Evolutionary conservation across 2,329 filamentous ascomycete genomes (phyloP).

Genomic region (Pseudopyricularia javanii): DNA sequence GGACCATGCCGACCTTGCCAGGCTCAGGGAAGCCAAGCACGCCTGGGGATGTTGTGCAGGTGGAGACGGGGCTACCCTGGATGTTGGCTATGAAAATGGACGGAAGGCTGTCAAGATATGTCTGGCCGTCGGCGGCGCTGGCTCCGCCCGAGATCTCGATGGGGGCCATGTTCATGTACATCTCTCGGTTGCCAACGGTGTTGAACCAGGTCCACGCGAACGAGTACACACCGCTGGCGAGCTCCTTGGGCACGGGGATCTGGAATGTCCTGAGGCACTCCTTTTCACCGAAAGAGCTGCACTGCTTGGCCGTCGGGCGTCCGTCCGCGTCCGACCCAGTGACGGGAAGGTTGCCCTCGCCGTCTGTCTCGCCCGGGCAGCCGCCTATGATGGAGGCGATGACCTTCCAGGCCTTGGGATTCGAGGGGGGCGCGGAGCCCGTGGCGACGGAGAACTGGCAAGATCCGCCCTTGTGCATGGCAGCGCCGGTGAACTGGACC

Average conservation of each 20-base stretch:
- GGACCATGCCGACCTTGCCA: constrained; percentile 10
- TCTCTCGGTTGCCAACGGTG: constrained; percentile 46
- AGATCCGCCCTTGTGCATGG: constrained; percentile 80
- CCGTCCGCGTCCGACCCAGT: constrained; percentile 5
- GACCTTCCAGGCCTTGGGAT: constrained; percentile 9
- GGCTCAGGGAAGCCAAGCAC: constrained; percentile 13
- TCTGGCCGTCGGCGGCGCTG: constrained; percentile 1
- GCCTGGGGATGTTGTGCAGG: constrained; percentile 8
- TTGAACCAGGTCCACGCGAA: constrained; percentile 52
- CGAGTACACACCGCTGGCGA: constrained; percentile 25
- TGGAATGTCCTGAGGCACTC: constrained; percentile 11
- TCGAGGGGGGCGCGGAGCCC: background rate
- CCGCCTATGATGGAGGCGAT: constrained; percentile 14
- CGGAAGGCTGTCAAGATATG: constrained; percentile 31
- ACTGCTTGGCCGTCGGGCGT: constrained; percentile 8
- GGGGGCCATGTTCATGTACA: constrained; percentile 55
- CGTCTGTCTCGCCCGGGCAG: constrained; percentile 8
- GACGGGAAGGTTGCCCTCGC: constrained; percentile 7
- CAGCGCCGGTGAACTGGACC: constrained; percentile 57
- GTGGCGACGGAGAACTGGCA: constrained; percentile 75
- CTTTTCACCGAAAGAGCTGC: constrained; percentile 7
- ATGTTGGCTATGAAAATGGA: constrained; percentile 48
- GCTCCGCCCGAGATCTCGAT: constrained; percentile 30
- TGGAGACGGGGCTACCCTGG: constrained; percentile 4
- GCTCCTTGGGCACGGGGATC: constrained; percentile 10